A percentile compares a stretch with the other conserved stretches of the same genome.
phyloP scores from a whole-genome alignment of 257 asterid species.

The Jacaranda copaia region DNA sequence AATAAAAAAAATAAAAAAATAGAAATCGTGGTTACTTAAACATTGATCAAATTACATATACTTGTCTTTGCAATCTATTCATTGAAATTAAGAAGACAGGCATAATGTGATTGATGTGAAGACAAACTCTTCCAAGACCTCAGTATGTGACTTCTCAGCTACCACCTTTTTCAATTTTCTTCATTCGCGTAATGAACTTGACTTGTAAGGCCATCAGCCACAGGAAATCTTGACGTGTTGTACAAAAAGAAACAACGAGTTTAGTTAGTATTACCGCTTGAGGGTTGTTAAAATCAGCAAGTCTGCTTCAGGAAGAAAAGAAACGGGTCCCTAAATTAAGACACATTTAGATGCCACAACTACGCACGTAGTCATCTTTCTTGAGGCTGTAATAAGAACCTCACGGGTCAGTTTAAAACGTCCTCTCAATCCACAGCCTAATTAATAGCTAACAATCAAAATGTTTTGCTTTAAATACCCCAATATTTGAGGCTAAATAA shows the following conservation, averaged over 20 bases:
- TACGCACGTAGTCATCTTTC: conserved; percentile 30
- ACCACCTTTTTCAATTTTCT: no score
- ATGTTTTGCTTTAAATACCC: conserved; percentile 37
- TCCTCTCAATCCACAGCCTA: conserved; percentile 33
- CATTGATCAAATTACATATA: no score
- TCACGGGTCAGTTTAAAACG: conserved; percentile 32
- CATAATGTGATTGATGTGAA: no score
- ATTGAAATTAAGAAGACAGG: no score
- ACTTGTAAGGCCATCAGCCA: no score
- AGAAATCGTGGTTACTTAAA: no score
- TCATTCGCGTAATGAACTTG: no score
- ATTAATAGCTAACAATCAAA: conserved; percentile 10
- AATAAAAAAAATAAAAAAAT: no score
- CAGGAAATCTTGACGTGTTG: no score
- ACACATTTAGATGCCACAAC: conserved; percentile 46
- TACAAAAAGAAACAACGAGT: neutral
- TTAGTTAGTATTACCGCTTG: conserved; percentile 28
- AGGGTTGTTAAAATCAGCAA: conserved; percentile 25
- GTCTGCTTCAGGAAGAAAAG: conserved; percentile 34
- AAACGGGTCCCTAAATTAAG: conserved; percentile 45
- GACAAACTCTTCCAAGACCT: no score
- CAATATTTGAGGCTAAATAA: conserved; percentile 1
- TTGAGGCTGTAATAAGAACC: conserved; percentile 37
- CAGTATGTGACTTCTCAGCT: no score
- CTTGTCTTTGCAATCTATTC: no score